These are phyloP conservation scores for Sedum album DNA, from an alignment of 164 flowering plant species.

Conservation along the genomic window DNA sequence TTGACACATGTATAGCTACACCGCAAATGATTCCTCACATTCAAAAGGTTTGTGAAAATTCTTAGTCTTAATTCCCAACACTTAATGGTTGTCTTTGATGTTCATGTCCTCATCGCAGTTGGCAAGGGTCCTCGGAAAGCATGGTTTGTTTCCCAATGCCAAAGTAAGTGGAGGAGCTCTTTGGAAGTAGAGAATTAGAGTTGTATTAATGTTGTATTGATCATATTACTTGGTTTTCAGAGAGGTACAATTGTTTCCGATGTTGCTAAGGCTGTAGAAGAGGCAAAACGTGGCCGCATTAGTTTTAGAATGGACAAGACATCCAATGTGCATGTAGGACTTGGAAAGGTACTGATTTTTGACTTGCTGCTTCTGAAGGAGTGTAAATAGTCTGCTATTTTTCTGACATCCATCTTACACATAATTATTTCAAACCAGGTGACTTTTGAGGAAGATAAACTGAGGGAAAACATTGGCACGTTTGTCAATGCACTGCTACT, in stretches of 20 bases:
- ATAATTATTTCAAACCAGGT: conserved; percentile 33
- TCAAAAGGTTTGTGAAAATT: conserved; percentile 42
- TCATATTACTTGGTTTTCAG: conserved; percentile 28
- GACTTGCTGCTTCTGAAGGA: not conserved
- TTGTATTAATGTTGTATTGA: not conserved
- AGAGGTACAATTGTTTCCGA: conserved; percentile 73
- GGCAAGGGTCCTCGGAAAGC: conserved; percentile 57
- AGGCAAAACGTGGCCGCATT: conserved; percentile 56
- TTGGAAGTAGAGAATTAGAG: not conserved
- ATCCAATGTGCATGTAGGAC: conserved; percentile 81
- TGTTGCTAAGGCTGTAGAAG: conserved; percentile 60
- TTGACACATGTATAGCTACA: conserved; percentile 81
- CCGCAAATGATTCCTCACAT: conserved; percentile 56
- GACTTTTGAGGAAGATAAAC: conserved; percentile 54
- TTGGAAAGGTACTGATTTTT: conserved; percentile 70
- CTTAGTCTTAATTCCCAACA: not conserved
- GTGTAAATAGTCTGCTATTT: not conserved
- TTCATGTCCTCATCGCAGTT: conserved; percentile 34
- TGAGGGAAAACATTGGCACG: conserved; percentile 84
- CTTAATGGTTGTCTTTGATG: not conserved
- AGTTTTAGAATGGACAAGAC: conserved; percentile 78
- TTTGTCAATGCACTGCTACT: conserved; percentile 82
- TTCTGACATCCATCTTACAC: not conserved
- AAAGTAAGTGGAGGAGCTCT: conserved; percentile 39
- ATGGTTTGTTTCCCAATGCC: conserved; percentile 73